Base-by-base conservation (phyloP, 768 basidiomycete species). In the Leccinum rimulosum region DNA sequence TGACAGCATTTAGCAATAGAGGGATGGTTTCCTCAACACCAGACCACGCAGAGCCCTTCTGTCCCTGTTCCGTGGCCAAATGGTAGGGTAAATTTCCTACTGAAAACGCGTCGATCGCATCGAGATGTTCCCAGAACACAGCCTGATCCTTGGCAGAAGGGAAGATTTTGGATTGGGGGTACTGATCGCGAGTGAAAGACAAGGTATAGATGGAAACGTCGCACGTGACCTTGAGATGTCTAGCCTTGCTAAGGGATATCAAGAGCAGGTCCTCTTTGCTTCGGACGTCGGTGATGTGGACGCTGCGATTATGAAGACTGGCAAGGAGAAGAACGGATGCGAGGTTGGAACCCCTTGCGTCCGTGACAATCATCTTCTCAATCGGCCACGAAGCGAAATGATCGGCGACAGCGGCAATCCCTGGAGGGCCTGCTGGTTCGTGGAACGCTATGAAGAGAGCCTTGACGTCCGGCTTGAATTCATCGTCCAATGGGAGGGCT, bases 201-300 rank as follows among this genome's bases (percentile, higher is more conserved):
- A 99, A 77, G 17, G 92, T 83, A 74, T 90, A 98, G 52, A 98
- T 82, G 14, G 95, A 87, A 33, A 97, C 93, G 66, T 99, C 97
- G 73, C 96, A 98, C 3, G 96, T 98, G 52, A 98, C 96, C 67
- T 92, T 90, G 66, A 98, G 83, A 12, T 90, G 80, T 77, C 94
- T 95, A 45, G 88, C 88, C 77, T 99, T 99, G 82, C 93, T 95
- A 40, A 99, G 80, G 3, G 90, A 87, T 70, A 99, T 98, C 58
- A 99, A 77, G 31, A 89, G 79, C 51, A 99, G 78, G 68, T 98
- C 97, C 56, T 95, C 93, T 64, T 84, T 82, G 61, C 81, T 89
- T 61, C 87, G 86, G 33, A 98, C 92, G 66, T 95, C 91, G 9
- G 92, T 92, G 64, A 98, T 83, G 72, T 99, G 97, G 10, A 98